Evolutionary conservation across 306 rosid genomes (phyloP), one percentile per base, ranked within the genome.

Genomic region (Pyrus bretschneideri): DNA sequence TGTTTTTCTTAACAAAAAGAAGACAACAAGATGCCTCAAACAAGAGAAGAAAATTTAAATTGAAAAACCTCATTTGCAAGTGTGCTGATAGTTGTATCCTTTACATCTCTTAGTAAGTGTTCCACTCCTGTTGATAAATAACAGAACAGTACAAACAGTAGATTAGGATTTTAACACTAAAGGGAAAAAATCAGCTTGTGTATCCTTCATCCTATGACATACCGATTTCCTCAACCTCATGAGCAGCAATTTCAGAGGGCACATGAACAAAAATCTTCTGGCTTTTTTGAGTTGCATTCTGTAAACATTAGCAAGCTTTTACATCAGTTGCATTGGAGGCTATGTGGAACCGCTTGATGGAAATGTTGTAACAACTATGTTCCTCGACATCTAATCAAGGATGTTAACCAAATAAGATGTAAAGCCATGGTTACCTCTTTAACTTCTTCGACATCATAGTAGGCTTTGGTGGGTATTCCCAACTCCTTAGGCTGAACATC

Each of bases 391-490:
- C 9, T 31, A 22, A 35, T 40, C 44, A 35, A 68, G 68, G 31
- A 30, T 30, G 27, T 5, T 7, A 65, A 42, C 81, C 2, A 14
- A 4, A 58, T 25, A 74, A 23, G 6, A n/a, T 19, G 54, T 22
- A n/a, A 64, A 54, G 10, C 25, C 10, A 67, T 18, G 62, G 60
- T 38, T 80, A 91, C 96, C 91, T 89, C 95, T 78, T 93, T 91
- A 82, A 93, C 96, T 81, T 93, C 97, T 83, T 93, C 97, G 27
- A 93, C 96, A 2, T 84, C 98, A 79, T 83, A 91, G 84, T 93
- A 93, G 58, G 98, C 98, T 83, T 93, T 93, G n/a, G 97, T 91
- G 67, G 98, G 98, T 80, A 93, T 93, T 73, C 98, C 98, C 77
- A 91, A 76, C 81, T 91, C 98, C 87, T 89, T 93, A 29, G 98